Conservation (phyloP, 257 asterid genomes). For the Solanum gracilifrons region DNA sequence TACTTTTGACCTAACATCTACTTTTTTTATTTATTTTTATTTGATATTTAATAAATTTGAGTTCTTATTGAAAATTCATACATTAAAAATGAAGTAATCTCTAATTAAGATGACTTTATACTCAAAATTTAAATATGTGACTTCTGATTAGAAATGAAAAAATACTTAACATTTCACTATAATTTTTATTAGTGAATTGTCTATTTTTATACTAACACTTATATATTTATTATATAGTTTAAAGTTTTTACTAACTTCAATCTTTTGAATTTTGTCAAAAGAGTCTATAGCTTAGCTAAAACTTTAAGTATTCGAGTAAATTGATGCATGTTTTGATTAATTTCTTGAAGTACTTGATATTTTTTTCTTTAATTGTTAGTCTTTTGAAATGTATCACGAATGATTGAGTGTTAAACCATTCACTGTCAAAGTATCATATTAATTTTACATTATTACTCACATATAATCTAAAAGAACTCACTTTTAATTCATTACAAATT, state of each 20-base stretch:
- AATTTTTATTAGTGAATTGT: background rate
- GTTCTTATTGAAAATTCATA: background rate
- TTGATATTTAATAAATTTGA: background rate
- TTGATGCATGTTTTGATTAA: background rate
- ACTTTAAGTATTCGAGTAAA: background rate
- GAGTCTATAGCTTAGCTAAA: background rate
- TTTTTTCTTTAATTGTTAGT: background rate
- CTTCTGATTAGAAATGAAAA: background rate
- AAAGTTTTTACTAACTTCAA: background rate
- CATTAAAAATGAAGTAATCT: background rate
- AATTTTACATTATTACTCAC: background rate
- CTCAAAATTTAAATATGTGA: fast-evolving
- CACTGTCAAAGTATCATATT: background rate
- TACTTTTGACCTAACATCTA: background rate
- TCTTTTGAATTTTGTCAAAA: background rate
- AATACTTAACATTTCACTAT: background rate
- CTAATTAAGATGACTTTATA: background rate
- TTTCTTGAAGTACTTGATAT: background rate
- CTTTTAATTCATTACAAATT: background rate
- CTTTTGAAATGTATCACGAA: background rate
- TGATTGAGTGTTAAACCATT: background rate
- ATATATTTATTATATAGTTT: background rate
- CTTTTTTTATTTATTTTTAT: background rate
- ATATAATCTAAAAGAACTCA: background rate
- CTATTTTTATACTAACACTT: background rate